Conservation (phyloP, 306 rosid species). For the Dryas octopetala region DNA sequence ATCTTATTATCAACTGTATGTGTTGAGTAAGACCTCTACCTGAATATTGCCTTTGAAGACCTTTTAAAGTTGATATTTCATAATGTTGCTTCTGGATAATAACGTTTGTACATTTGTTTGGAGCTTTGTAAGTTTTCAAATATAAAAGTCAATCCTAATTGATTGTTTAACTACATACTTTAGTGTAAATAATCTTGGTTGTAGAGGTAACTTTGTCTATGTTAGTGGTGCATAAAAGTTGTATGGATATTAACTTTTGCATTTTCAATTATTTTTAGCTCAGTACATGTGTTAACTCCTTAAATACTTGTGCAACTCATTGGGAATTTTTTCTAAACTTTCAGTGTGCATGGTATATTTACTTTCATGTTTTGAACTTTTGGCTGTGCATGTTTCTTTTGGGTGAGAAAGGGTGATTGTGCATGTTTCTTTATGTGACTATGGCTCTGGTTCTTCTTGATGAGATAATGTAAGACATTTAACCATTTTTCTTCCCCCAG, state of each 20-base stretch:
- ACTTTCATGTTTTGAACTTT: neutral
- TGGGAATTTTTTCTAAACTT: neutral
- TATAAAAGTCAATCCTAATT: neutral
- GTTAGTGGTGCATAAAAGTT: neutral
- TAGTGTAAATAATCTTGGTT: neutral
- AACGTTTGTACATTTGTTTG: neutral
- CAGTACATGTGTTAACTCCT: neutral
- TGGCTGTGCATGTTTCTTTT: neutral
- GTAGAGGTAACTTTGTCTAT: neutral
- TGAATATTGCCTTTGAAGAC: constrained; percentile 4
- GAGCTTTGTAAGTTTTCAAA: constrained; percentile 6
- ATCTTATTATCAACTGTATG: constrained; percentile 9
- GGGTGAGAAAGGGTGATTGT: neutral
- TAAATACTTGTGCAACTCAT: neutral
- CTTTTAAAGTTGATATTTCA: neutral
- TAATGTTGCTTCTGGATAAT: neutral
- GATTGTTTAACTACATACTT: neutral
- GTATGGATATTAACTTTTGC: neutral
- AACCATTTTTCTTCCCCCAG: neutral
- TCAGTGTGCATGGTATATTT: neutral
- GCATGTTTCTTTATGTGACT: neutral
- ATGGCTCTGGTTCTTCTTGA: neutral
- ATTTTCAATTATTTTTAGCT: neutral
- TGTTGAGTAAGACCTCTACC: constrained; percentile 6
- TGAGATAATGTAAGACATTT: neutral